Base-by-base conservation (phyloP, 352 stramenopile species). In the Globisporangium takayamanum region DNA sequence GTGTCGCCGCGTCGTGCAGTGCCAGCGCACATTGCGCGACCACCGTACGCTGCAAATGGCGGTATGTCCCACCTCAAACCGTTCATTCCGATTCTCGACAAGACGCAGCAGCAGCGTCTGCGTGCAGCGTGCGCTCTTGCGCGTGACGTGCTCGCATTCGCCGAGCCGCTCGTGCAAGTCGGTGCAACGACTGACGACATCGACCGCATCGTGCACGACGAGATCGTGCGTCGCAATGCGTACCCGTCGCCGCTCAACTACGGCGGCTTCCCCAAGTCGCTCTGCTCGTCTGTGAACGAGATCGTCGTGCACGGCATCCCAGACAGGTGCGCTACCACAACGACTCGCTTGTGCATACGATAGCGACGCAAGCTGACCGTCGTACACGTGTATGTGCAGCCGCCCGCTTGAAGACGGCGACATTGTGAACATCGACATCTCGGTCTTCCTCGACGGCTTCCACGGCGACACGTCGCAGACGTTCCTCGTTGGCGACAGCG, bases 391-490 rank as follows among this genome's bases (percentile, higher is more conserved):
- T 33, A n/a, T 30, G 22, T 58, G 18, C 42, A 84, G 76, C 39
- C 76, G 94, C 5, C 66, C 69, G 26, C 73, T 99, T 12, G 46
- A 87, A 54, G 84, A 97, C 59, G 96, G 96, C 28, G 96, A 99
- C 76, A 83, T 99, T 47, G 90, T 98, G 39, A 98, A 96, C 74
- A 96, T 99, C 59, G 96, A 99, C 79, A 83, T 99, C 28, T 98
- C 94, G 30, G 89, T 98, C 50, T 97, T 78, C 58, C 49, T 98
- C 3, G 76, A 94, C 54, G 96, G 95, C 10, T 98, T 98, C 62
- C 97, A 99, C 73, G 97, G 97, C 28, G 97, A 99, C 72, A 99
- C 98, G 53, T 99, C 95, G 67, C 89, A 94, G 50, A 99, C 96
- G 0, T 95, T 98, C 52, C 69, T 97, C 22, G 96, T 99, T 8